Base-by-base conservation (phyloP, 805 yeast species). In the Metschnikowia henanensis region DNA sequence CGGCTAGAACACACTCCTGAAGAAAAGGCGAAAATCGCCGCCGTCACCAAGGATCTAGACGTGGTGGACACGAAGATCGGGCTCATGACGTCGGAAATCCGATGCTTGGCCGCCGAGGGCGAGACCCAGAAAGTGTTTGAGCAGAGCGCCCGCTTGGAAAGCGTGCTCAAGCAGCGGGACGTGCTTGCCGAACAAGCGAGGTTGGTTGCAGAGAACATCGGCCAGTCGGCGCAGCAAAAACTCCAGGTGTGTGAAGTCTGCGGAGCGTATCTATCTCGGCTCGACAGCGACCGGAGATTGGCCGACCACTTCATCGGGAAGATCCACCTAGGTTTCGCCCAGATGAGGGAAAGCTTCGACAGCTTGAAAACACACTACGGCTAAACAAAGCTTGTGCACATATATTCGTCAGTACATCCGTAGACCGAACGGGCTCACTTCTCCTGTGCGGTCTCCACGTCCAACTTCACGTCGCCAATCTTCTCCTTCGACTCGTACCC, bases 281-380 rank as follows among this genome's bases (percentile, higher is more conserved):
- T 90, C 43, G 98, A 91, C 61, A 87, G 85, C 46, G 97, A 91
- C 60, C 74, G 90, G 60, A 74, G 97, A 53, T 70, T 91, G 50
- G 95, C 92, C 1, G 96, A 87, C 55, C 97, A 91, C 62, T 90
- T 88, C 60, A 66, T 83, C 19, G 98, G 98, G 1, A 89, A 88
- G 55, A 79, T 87, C 46, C 97, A 91, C 66, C 60, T 87, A 50
- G 92, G 90, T 0, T 90, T 84, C 61, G 91, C 83, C 2, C 81
- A 76, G 39, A 83, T 91, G 82, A 73, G 96, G 56, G 69, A 71
- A 41, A 77, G 75, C 22, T 70, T 77, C 46, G 70, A 70, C 6
- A 74, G 66, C 21, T 50, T 76, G 51, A 63, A 56, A 26, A 35
- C 34, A 9, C 51, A 50, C 33, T 50, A 40, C 45, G 49, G 45